Evolutionary conservation across 129 eudicot species (phyloP), one percentile per base, ranked within the genome.

Genomic region (Centrapalus pauciflorus): DNA sequence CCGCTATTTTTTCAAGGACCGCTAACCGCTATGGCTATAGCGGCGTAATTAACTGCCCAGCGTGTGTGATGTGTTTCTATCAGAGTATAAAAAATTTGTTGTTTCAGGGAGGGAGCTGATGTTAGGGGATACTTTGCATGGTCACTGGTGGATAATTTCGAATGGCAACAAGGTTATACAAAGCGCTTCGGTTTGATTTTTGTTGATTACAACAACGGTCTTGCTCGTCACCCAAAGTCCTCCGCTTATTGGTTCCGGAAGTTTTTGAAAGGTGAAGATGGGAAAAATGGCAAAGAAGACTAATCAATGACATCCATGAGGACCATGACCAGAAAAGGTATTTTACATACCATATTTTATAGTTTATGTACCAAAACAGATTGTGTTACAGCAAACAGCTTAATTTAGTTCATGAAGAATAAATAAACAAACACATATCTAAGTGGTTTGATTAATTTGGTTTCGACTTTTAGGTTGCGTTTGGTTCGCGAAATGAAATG

Each of bases 121-220:
- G 84, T 90, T 45, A 79, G 76, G 55, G 95, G 97, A 14, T 90
- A 83, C 70, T 90, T 90, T 72, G 90, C 95, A 6, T 90, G 97
- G 96, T 89, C 96, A 5, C 65, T 89, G 56, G 76, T 89, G 70
- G 95, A 89, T 75, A 86, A 89, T 84, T 89, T 86, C 55, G 96
- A 89, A 77, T 89, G 96, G 96, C 55, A 20, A n/a, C 41, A 52
- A 20, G 96, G 96, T 21, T 85, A 85, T 57, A 89, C 96, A 43
- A 85, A 80, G 62, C 79, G 96, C 4, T 89, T 89, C 12, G 93
- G 96, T 41, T 55, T 88, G 76, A 46, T 82, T 20, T 82, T 79
- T 27, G 86, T 88, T 25, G 96, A 88, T 76, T 88, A 58, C 77
- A 84, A 79, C 51, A 81, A 87, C 6, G 80, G 77, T 38, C 87